Evolutionary conservation across 805 yeast genomes (phyloP), one percentile per base, ranked within the genome.

Genomic region (Candida suzukii): DNA sequence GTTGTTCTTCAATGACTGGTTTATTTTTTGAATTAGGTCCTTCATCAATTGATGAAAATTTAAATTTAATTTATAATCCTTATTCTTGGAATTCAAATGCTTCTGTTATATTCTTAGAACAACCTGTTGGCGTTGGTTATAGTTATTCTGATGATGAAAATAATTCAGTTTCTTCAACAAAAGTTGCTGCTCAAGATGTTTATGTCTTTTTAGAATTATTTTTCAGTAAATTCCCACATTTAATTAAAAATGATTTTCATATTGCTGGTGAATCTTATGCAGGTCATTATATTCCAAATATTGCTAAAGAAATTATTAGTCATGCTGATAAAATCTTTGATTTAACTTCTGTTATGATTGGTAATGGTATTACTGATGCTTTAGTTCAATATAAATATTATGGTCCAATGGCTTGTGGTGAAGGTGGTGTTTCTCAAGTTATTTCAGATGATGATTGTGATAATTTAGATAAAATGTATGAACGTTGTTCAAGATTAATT

Each of bases 231-330:
- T 85, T 85, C 70, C 72, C 74, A 24, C 67, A 74, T 46, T 83
- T 76, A 58, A 67, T 74, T 42, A 37, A 44, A 7, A 54, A 62
- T 44, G 76, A 73, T 39, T 86, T 88, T 74, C 95, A 88, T 62
- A 84, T 88, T 58, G 83, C 96, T 35, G 96, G 96, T 50, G 96
- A 88, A 60, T 83, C 95, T 9, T 88, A 90, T 56, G 96, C 91
- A 17, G 96, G 97, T 39, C 95, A 88, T 58, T 90, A 91, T 65
- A 84, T 90, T 49, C 99, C 99, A 18, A 85, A 75, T 10, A 85
- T 88, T 63, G 95, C 95, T 8, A 60, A 76, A 44, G 95, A 87
- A 61, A 87, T 88, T 52, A 66, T 86, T 52, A 67, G 75, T 31
- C 87, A 84, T 54, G 69, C 74, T 20, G 58, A 53, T 19, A 66